These are phyloP conservation scores for Garcia nutans DNA, from an alignment of 345 rosid genomes.

Conservation along the genomic window DNA sequence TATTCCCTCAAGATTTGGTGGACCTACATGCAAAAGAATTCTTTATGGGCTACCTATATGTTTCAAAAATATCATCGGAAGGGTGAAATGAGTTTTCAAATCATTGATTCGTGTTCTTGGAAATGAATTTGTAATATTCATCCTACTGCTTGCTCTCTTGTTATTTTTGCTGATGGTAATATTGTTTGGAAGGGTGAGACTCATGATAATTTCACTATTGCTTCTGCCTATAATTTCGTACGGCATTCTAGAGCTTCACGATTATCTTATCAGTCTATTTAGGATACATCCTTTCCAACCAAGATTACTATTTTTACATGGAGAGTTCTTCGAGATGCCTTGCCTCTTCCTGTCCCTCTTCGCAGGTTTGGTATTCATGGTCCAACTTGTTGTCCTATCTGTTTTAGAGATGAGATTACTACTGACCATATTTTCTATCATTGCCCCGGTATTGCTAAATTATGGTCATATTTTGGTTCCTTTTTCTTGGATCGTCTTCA, in stretches of 20 bases:
- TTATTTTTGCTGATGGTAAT: neutral
- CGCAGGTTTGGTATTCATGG: neutral
- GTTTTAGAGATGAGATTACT: neutral
- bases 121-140: neutral
- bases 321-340: neutral
- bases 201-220: neutral
- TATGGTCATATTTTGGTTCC: no score
- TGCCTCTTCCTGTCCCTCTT: neutral
- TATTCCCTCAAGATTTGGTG: neutral
- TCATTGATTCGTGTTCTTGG: neutral
- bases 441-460: neutral
- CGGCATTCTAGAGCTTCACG: neutral
- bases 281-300: neutral
- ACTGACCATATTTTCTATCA: neutral
- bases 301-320: neutral
- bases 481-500: no score
- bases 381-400: neutral
- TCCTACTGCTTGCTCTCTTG: neutral
- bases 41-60: neutral
- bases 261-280: neutral
- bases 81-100: neutral
- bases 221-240: neutral
- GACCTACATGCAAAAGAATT: neutral
- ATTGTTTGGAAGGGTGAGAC: neutral
- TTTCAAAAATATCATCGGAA: neutral